Evolutionary conservation across 106 monocot genomes (phyloP).

Genomic region (Agapanthus africanus): DNA sequence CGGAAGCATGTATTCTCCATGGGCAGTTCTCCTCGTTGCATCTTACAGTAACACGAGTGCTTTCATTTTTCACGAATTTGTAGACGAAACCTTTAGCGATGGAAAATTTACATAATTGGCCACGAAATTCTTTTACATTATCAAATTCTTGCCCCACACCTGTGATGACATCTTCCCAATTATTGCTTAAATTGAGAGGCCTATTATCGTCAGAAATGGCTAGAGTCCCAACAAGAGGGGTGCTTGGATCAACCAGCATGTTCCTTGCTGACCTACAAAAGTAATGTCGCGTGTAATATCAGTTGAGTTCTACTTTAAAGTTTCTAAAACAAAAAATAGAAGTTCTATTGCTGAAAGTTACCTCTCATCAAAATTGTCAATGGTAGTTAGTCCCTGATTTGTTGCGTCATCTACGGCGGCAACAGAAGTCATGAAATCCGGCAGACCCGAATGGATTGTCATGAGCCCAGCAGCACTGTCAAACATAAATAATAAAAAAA

Average conservation of each 20-base stretch:
- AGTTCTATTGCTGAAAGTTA: neutral
- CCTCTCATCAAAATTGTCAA: conserved; percentile 21
- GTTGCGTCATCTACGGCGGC: conserved; percentile 9
- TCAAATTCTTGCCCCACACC: conserved; percentile 91
- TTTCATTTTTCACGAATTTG: conserved; percentile 84
- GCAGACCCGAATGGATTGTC: conserved; percentile 12
- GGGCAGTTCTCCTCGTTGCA: conserved; percentile 61
- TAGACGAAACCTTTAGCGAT: conserved; percentile 81
- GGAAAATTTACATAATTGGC: conserved; percentile 64
- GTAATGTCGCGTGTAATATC: conserved; percentile 2
- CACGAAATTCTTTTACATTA: conserved; percentile 78
- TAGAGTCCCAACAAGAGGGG: conserved; percentile 19
- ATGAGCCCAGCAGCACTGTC: conserved; percentile 20
- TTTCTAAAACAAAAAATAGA: neutral
- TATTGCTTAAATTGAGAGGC: conserved; percentile 10
- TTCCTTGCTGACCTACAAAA: conserved; percentile 26
- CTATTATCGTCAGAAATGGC: conserved; percentile 18
- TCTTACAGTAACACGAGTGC: conserved; percentile 61
- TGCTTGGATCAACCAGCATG: conserved; percentile 26
- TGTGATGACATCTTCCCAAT: conserved; percentile 48
- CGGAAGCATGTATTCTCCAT: conserved; percentile 86
- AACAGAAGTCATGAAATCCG: conserved; percentile 6
- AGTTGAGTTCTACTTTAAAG: neutral
- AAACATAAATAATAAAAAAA: conserved; percentile 1
- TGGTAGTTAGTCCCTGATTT: conserved; percentile 18